A percentile compares a stretch with the other conserved stretches of the same genome.
Conservation (phyloP, 768 basidiomycete genomes). For the Amanita rubescens region DNA sequence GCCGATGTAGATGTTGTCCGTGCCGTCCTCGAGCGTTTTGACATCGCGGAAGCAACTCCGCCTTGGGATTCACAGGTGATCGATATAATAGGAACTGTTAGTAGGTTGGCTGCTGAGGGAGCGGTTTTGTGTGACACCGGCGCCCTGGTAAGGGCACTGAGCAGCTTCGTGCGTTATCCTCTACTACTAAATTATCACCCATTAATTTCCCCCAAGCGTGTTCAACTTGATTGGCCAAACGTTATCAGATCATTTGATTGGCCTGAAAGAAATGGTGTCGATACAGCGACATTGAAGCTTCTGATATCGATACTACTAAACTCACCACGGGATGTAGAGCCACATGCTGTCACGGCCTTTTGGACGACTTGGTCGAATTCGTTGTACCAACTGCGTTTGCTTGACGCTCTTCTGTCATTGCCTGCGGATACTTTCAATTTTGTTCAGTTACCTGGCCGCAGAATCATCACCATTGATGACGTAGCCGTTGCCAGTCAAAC, state of each 20-base stretch:
- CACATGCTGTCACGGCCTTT: conserved; percentile 78
- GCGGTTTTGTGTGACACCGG: conserved; percentile 67
- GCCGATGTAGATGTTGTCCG: conserved; percentile 63
- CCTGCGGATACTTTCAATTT: conserved; percentile 92
- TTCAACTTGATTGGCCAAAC: conserved; percentile 68
- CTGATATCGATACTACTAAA: conserved; percentile 83
- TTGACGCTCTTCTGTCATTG: conserved; percentile 83
- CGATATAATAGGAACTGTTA: conserved; percentile 63
- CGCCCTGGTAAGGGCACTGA: conserved; percentile 63
- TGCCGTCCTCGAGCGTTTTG: conserved; percentile 67
- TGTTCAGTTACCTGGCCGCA: conserved; percentile 74
- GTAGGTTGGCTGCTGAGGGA: conserved; percentile 67
- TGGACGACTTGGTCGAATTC: conserved; percentile 85
- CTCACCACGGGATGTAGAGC: conserved; percentile 67
- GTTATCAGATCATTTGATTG: conserved; percentile 85
- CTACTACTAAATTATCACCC: conserved; percentile 2
- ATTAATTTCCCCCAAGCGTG: conserved; percentile 37
- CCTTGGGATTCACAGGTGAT: conserved; percentile 64
- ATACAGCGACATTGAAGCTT: conserved; percentile 84
- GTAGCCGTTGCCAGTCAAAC: conserved; percentile 79
- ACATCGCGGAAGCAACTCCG: conserved; percentile 62
- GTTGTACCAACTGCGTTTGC: conserved; percentile 75
- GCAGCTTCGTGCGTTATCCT: conserved; percentile 56
- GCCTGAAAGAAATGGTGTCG: conserved; percentile 75
- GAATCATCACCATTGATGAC: conserved; percentile 85